A percentile compares a stretch with the other conserved stretches of the same genome.
Evolutionary conservation across 202 grass and related monocot species (phyloP).

Genomic region (Saccharum hybrid): DNA sequence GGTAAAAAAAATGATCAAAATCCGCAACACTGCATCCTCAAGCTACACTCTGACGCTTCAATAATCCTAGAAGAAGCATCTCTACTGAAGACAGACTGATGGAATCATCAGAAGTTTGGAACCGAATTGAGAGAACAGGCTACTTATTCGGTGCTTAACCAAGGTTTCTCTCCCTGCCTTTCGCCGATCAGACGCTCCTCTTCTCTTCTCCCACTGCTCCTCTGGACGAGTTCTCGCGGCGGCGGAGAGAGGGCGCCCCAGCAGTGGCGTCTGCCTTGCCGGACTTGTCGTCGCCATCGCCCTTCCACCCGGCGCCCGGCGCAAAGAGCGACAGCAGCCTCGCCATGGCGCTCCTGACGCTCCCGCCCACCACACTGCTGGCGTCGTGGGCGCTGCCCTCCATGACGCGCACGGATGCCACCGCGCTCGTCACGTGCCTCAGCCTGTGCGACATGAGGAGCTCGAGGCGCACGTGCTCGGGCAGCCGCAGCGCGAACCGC

Average conservation of each 20-base stretch:
- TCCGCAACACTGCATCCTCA: conserved; percentile 8
- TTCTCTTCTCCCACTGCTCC: conserved; percentile 33
- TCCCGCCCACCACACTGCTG: not conserved
- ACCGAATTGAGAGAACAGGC: not conserved
- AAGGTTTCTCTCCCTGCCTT: not conserved
- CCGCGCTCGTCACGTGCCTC: conserved; percentile 53
- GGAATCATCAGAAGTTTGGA: not conserved
- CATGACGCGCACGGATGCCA: conserved; percentile 42
- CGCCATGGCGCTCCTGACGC: conserved; percentile 34
- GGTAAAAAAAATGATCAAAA: not conserved
- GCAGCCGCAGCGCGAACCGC: conserved; percentile 51
- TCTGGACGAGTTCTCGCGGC: conserved; percentile 20
- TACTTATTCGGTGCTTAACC: not conserved
- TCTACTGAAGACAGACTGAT: not conserved
- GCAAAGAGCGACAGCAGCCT: conserved; percentile 45
- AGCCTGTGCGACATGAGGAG: conserved; percentile 54
- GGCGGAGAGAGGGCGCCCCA: conserved; percentile 13
- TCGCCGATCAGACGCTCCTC: conserved; percentile 27
- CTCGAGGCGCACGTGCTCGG: conserved; percentile 55
- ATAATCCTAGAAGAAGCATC: not conserved
- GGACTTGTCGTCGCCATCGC: conserved; percentile 34
- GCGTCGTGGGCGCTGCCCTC: conserved; percentile 42
- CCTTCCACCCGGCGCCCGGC: conserved; percentile 31
- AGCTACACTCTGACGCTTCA: conserved; percentile 4
- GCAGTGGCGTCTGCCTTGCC: not conserved